Percentiles rank a stretch among this genome's conserved stretches.
phyloP scores from a whole-genome alignment of 2,329 filamentous ascomycete genomes.

The Exophiala alcalophila region DNA sequence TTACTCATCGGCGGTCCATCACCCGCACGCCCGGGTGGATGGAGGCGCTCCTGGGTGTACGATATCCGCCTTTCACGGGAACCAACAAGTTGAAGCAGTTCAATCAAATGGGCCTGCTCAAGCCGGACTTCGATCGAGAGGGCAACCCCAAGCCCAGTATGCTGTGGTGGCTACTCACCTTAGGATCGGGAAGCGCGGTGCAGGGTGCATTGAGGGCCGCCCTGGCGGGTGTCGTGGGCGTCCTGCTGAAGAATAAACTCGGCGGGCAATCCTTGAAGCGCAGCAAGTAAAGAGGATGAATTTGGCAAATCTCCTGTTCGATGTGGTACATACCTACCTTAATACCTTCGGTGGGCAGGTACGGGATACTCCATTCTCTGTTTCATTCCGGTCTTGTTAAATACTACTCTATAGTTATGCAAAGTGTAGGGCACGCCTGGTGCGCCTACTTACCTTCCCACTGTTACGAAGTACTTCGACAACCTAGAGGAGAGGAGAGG shows the following conservation, averaged over 20 bases:
- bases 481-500: too few species aligned
- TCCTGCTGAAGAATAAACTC: conserved; percentile 12
- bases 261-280: not conserved
- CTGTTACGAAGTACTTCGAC: too few species aligned
- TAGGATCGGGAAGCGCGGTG: conserved; percentile 24
- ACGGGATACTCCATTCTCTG: too few species aligned
- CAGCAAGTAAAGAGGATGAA: conserved; percentile 1
- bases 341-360: too few species aligned
- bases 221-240: conserved; percentile 14
- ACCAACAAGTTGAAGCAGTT: conserved; percentile 51
- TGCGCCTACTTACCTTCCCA: too few species aligned
- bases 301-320: too few species aligned
- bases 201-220: conserved; percentile 19
- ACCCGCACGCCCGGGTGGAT: conserved; percentile 61
- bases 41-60: conserved; percentile 54
- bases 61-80: conserved; percentile 60
- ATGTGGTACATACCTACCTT: too few species aligned
- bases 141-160: conserved; percentile 38
- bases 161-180: conserved; percentile 28
- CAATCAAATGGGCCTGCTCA: conserved; percentile 49
- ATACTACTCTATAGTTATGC: too few species aligned
- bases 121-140: conserved; percentile 60
- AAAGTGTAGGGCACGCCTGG: too few species aligned
- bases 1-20: conserved; percentile 59
- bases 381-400: too few species aligned